Base-by-base conservation (phyloP, 306 rosid genomes). In the Arachis stenosperma region DNA sequence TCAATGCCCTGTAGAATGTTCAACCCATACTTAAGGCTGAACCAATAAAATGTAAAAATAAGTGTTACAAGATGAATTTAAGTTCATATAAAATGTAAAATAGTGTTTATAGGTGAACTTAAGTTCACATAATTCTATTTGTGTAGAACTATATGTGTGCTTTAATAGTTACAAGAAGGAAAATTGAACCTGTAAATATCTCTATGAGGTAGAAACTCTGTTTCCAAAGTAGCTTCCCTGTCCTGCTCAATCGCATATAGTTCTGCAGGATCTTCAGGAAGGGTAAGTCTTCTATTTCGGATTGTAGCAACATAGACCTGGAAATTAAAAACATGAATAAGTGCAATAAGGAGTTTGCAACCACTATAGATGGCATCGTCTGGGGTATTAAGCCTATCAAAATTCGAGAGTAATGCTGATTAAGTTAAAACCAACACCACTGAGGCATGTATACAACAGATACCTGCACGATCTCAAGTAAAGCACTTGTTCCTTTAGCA, bases 301-400 rank as follows among this genome's bases (percentile, higher is more conserved):
- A 88, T 67, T 62, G 98, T 96, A 30, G 95, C 97, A 33, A 88
- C 90, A 6, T 85, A 91, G 44, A 94, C 98, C 98, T 94, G 66
- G 10, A 73, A 84, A 30, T 30, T 30, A 30, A 30, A 60, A 17
- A 43, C 57, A 67, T 9, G 57, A 60, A 27, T 9, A 57, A 14
- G 39, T 30, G 3, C 36, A 3, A n/a, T n/a, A n/a, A n/a, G n/a
- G n/a, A n/a, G n/a, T n/a, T n/a, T n/a, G n/a, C n/a, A n/a, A n/a
- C n/a, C n/a, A n/a, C n/a, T n/a, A n/a, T n/a, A n/a, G n/a, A n/a
- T n/a, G n/a, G n/a, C n/a, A n/a, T n/a, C n/a, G n/a, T n/a, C n/a
- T n/a, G n/a, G n/a, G n/a, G n/a, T n/a, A n/a, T n/a, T n/a, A 30
- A 30, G 36, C 36, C 36, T 1, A 30, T 30, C 36, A 30, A 30